These are phyloP conservation scores for Cyberlindnera subsufficiens DNA, from an alignment of 805 yeast genomes.

Conservation along the genomic window DNA sequence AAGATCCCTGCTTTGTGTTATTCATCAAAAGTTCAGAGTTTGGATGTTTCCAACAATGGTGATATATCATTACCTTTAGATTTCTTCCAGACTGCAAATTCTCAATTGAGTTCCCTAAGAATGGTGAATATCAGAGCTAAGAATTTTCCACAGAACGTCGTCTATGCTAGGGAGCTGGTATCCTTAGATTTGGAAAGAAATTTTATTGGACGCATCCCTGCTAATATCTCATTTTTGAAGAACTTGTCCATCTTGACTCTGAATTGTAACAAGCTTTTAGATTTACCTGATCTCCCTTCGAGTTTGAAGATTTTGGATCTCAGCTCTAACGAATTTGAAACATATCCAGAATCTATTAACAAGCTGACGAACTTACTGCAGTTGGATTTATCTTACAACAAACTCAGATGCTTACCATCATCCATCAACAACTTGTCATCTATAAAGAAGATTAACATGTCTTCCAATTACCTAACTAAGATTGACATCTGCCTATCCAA, in stretches of 20 bases:
- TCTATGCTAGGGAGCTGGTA: constrained; percentile 61
- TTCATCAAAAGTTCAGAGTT: constrained; percentile 71
- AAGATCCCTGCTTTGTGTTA: constrained; percentile 82
- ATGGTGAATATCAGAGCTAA: constrained; percentile 71
- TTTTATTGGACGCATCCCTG: constrained; percentile 59
- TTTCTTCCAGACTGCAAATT: constrained; percentile 72
- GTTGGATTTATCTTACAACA: constrained; percentile 79
- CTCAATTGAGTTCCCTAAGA: constrained; percentile 58
- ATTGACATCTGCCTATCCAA: constrained; percentile 39
- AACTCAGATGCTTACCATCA: constrained; percentile 53
- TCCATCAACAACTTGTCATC: constrained; percentile 53
- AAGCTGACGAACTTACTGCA: constrained; percentile 52
- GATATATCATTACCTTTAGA: constrained; percentile 79
- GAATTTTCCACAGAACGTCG: constrained; percentile 66
- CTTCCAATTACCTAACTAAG: constrained; percentile 56
- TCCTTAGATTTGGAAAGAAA: constrained; percentile 74
- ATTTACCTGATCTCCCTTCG: constrained; percentile 54
- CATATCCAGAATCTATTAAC: constrained; percentile 61
- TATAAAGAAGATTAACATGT: constrained; percentile 63
- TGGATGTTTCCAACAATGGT: constrained; percentile 84
- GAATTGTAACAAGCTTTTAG: constrained; percentile 67
- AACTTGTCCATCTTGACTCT: constrained; percentile 55
- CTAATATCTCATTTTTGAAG: constrained; percentile 45
- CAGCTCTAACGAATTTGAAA: constrained; percentile 67
- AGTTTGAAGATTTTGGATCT: constrained; percentile 59